Evolutionary conservation across 2,329 filamentous ascomycete genomes (phyloP), one percentile per base, ranked within the genome.

Genomic region (Zalaria sp.): DNA sequence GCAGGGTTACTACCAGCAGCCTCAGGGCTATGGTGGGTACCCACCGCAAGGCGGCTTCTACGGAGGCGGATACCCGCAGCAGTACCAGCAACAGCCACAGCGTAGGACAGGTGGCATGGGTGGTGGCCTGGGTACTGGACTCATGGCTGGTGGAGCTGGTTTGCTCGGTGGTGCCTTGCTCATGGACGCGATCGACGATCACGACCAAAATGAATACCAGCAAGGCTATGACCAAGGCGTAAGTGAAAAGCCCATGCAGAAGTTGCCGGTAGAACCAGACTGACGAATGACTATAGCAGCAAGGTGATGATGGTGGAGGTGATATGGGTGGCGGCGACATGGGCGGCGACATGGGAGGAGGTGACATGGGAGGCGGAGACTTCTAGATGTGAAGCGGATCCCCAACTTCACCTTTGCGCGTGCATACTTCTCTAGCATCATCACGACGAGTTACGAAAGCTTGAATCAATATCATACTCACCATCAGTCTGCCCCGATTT

Each of bases 91-190:
- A 47, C 56, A 56, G 26, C 62, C 65, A 43, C 68, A 64, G 45
- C 68, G 67, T 52, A 63, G 61, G 41, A 49, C 49, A 36, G 57
- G 63, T 25, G 64, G 71, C 2, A 67, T 89, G 63, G 83, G 84
- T n/a, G 70, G 74, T 45, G 75, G 71, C 1, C 85, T 83, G 38
- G 85, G 79, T 40, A 77, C 80, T 5, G 83, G 83, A 25, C 65
- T 93, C 35, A 87, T 87, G 64, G 60, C 84, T 3, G 87, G 86
- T 50, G 41, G 35, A 5, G 87, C 81, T 48, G 87, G 87, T 59
- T 55, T 94, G 56, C 53, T 94, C 1, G 88, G 86, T 51, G 87
- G 87, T 42, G 73, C 77, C 47, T 47, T 93, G 53, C 61, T 93
- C 28, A 79, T 88, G 39, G 64, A 82, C 43, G 74, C 51, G 4